Conservation (phyloP, 2,329 filamentous ascomycete species). For the Cercospora canescens region DNA sequence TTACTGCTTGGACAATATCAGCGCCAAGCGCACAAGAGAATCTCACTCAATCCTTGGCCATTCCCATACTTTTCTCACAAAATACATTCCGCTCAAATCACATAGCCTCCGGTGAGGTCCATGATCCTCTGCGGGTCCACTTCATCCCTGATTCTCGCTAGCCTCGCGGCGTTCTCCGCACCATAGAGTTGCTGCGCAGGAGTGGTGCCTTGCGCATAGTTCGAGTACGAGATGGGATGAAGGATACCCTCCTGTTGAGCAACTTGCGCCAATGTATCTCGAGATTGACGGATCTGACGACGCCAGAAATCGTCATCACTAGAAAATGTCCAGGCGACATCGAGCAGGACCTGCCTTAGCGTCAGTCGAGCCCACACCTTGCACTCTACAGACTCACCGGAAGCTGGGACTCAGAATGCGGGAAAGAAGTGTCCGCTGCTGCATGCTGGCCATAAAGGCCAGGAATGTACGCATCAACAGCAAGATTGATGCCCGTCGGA, state of each 20-base stretch:
- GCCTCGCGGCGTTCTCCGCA: not conserved
- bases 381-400: not conserved
- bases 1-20: too few relatives aligned
- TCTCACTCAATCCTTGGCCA: not conserved
- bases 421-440: not conserved
- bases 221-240: constrained; percentile 1
- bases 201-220: not conserved
- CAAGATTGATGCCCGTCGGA: not conserved
- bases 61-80: not conserved
- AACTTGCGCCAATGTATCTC: not conserved
- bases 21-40: too few relatives aligned
- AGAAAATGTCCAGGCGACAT: constrained; percentile 5
- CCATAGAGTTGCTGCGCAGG: not conserved
- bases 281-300: not conserved
- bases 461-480: constrained; percentile 3
- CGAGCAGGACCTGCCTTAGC: not conserved
- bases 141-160: not conserved
- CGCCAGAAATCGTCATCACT: not conserved
- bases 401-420: constrained; percentile 2
- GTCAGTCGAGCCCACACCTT: not conserved
- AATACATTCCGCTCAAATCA: not conserved
- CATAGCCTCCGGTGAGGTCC: constrained; percentile 3
- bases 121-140: constrained; percentile 4
- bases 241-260: not conserved
- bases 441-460: constrained; percentile 2